These are phyloP conservation scores for Penicillium crystallinum DNA, from an alignment of 495 filamentous ascomycete genomes.

Conservation along the genomic window DNA sequence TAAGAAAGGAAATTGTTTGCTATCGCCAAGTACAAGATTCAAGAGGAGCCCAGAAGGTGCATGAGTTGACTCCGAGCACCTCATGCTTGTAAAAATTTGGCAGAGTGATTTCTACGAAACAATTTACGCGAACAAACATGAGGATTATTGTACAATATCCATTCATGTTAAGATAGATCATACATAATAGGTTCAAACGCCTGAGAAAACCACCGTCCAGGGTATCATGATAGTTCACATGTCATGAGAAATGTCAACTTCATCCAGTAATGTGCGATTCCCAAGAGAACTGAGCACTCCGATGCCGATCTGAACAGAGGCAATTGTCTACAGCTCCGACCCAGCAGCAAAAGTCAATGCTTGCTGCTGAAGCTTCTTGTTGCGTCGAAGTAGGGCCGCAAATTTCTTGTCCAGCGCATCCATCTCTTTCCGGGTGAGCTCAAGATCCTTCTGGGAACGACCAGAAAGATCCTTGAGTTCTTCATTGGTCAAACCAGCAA, in stretches of 20 bases:
- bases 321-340: neutral
- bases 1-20: neutral
- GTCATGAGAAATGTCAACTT: neutral
- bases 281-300: neutral
- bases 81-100: neutral
- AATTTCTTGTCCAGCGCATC: conserved; percentile 45
- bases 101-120: neutral
- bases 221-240: conserved; percentile 1
- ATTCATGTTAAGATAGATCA: neutral
- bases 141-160: neutral
- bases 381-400: conserved; percentile 43
- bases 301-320: too few species aligned
- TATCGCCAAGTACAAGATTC: neutral
- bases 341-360: conserved; percentile 21
- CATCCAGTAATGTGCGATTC: neutral
- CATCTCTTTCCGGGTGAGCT: conserved; percentile 39
- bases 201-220: neutral
- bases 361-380: conserved; percentile 44
- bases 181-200: neutral
- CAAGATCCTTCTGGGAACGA: conserved; percentile 40
- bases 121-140: neutral
- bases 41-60: neutral
- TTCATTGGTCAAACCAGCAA: conserved; percentile 39
- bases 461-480: conserved; percentile 35
- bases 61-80: neutral